These are phyloP conservation scores for Salvia miltiorrhiza DNA, from an alignment of 257 asterid genomes.

Conservation along the genomic window DNA sequence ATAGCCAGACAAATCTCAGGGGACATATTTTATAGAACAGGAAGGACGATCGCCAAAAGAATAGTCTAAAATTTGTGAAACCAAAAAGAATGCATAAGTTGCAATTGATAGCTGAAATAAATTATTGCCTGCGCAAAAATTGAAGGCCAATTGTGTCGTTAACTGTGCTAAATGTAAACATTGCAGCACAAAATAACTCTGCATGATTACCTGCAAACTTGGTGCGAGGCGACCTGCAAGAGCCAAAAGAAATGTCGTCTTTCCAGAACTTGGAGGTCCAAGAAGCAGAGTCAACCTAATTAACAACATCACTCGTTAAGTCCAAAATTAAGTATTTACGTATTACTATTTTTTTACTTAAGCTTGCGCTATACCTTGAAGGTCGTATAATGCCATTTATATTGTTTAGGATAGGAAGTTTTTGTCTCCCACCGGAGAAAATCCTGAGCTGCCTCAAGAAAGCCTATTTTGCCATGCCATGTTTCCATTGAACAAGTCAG, in stretches of 20 bases:
- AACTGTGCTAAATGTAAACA: background rate
- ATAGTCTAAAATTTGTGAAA: background rate
- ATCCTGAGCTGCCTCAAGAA: conserved; percentile 56
- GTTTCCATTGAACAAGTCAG: conserved; percentile 23
- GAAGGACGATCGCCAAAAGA: background rate
- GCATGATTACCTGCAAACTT: conserved; percentile 47
- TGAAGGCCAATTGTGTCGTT: background rate
- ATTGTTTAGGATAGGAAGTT: conserved; percentile 47
- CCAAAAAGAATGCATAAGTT: background rate
- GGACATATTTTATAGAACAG: background rate
- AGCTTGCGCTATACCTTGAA: conserved; percentile 42
- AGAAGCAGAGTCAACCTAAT: conserved; percentile 70
- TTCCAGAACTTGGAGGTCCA: conserved; percentile 87
- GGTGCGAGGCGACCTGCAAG: conserved; percentile 70
- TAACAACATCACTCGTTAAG: conserved; percentile 20
- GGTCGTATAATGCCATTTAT: conserved; percentile 61
- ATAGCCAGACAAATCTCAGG: background rate
- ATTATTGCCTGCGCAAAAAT: background rate
- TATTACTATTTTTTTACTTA: background rate
- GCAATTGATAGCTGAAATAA: background rate
- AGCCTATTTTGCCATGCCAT: conserved; percentile 34
- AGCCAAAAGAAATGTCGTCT: conserved; percentile 83
- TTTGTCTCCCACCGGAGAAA: conserved; percentile 48
- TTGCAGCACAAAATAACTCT: background rate
- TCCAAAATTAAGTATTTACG: background rate